These are phyloP conservation scores for Pestalotiopsis sp. DNA, from an alignment of 2,329 filamentous ascomycete genomes.

Conservation along the genomic window DNA sequence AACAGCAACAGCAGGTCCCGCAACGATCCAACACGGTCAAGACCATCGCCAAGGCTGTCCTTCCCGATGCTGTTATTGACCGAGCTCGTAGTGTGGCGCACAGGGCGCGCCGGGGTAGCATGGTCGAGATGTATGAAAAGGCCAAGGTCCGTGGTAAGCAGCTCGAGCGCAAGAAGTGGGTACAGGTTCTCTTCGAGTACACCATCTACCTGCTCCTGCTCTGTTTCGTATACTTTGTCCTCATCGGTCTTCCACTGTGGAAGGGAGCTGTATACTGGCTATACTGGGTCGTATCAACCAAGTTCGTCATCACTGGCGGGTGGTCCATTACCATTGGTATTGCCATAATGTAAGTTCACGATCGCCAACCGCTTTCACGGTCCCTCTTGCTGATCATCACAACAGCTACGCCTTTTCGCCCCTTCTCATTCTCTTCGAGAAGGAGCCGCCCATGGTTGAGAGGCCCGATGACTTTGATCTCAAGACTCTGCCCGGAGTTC, in stretches of 20 bases:
- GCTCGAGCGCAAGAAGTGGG: slow-evolving; percentile 21
- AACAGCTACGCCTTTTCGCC: slow-evolving; percentile 19
- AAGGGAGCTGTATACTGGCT: slow-evolving; percentile 44
- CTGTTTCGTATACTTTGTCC: slow-evolving; percentile 45
- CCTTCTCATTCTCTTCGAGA: slow-evolving; percentile 30
- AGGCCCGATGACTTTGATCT: slow-evolving; percentile 13
- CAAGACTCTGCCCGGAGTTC: slow-evolving; percentile 14
- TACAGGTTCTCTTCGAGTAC: slow-evolving; percentile 21
- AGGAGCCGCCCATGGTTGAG: slow-evolving; percentile 26
- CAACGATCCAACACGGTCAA: slow-evolving; percentile 13
- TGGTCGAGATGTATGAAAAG: slow-evolving; percentile 19
- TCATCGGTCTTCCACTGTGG: slow-evolving; percentile 47
- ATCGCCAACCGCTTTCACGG: neutral
- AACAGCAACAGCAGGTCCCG: neutral
- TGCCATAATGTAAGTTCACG: slow-evolving; percentile 32
- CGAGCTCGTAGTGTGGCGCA: slow-evolving; percentile 11
- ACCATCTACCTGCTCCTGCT: slow-evolving; percentile 27
- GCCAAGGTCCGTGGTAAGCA: slow-evolving; percentile 18
- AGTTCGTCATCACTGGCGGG: slow-evolving; percentile 40
- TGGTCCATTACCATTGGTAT: slow-evolving; percentile 41
- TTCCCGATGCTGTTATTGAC: slow-evolving; percentile 9
- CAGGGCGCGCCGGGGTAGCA: slow-evolving; percentile 9
- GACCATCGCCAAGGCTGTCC: slow-evolving; percentile 10
- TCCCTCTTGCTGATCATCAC: neutral
- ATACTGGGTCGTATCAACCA: slow-evolving; percentile 40